phyloP scores from a whole-genome alignment of 1,284 basidiomycete species.

The Uromyces viciae-fabae region DNA sequence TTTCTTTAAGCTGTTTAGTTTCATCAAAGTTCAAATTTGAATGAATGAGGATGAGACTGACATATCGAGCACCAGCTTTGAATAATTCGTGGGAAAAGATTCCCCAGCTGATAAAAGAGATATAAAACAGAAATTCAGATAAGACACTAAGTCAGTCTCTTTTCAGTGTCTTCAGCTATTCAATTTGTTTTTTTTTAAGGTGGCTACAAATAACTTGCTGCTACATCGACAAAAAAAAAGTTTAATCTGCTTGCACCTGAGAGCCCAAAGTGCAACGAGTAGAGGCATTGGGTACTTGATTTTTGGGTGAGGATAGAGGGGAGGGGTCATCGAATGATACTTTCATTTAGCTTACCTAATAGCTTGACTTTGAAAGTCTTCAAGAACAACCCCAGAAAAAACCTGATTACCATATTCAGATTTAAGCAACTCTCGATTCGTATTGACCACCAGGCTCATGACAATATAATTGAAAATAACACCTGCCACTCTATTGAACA shows the following conservation, averaged over 20 bases:
- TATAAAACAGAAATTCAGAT: too few relatives aligned
- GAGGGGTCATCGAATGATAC: too few relatives aligned
- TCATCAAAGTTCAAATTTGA: background rate
- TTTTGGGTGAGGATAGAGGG: too few relatives aligned
- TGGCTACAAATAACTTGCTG: too few relatives aligned
- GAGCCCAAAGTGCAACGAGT: too few relatives aligned
- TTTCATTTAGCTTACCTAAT: slow-evolving; percentile 11
- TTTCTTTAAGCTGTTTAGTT: too few relatives aligned
- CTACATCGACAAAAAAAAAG: too few relatives aligned
- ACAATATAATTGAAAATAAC: slow-evolving; percentile 43
- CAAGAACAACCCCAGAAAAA: slow-evolving; percentile 34
- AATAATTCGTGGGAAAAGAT: slow-evolving; percentile 36
- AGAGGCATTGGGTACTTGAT: too few relatives aligned
- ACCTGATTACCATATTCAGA: slow-evolving; percentile 35
- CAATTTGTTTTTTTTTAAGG: too few relatives aligned
- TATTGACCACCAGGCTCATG: slow-evolving; percentile 40
- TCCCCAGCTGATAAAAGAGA: slow-evolving; percentile 19
- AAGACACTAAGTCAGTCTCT: too few relatives aligned
- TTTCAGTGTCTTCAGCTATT: background rate
- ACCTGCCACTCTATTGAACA: slow-evolving; percentile 18
- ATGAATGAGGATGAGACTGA: background rate
- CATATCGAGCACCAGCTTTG: slow-evolving; percentile 36
- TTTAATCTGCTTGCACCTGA: too few relatives aligned
- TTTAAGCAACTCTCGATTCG: slow-evolving; percentile 34
- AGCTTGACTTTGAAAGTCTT: slow-evolving; percentile 40